Percentiles rank a stretch among this genome's conserved stretches.
Evolutionary conservation across 2,329 filamentous ascomycete species (phyloP).

Genomic region (Fusarium algeriense): DNA sequence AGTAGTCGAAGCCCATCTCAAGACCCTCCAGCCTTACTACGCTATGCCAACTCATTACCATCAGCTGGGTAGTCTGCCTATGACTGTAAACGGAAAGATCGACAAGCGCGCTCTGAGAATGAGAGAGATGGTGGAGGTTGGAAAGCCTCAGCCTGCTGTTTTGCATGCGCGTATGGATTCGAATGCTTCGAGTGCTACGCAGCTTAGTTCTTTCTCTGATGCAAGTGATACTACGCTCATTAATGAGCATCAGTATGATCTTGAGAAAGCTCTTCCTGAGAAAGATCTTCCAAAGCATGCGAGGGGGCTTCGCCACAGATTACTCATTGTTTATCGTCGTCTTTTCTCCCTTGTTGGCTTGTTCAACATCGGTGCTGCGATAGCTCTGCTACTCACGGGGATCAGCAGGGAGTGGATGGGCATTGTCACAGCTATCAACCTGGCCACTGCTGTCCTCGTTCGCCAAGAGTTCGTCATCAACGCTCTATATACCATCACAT

Average conservation of each 20-base stretch:
- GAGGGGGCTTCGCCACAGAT: slow-evolving; percentile 56
- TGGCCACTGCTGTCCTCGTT: slow-evolving; percentile 62
- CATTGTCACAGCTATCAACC: slow-evolving; percentile 61
- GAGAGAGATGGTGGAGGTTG: not conserved
- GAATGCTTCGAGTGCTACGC: slow-evolving; percentile 47
- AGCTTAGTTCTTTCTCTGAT: slow-evolving; percentile 30
- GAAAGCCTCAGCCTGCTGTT: slow-evolving; percentile 23
- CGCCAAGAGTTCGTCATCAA: slow-evolving; percentile 68
- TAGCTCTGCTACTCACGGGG: slow-evolving; percentile 55
- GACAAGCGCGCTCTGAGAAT: slow-evolving; percentile 61
- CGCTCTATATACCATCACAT: slow-evolving; percentile 60
- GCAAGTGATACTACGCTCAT: slow-evolving; percentile 35
- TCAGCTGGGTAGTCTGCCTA: slow-evolving; percentile 58
- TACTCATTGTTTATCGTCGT: slow-evolving; percentile 67
- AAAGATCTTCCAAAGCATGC: slow-evolving; percentile 57
- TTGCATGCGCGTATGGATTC: slow-evolving; percentile 44
- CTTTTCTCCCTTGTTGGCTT: slow-evolving; percentile 67
- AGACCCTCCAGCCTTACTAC: slow-evolving; percentile 65
- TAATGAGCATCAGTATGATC: slow-evolving; percentile 44
- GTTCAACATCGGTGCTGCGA: slow-evolving; percentile 63
- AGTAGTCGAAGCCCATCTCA: slow-evolving; percentile 55
- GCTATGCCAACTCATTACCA: slow-evolving; percentile 62
- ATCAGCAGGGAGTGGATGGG: slow-evolving; percentile 54
- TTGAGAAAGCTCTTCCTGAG: slow-evolving; percentile 53
- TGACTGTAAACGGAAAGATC: slow-evolving; percentile 68